Base-by-base conservation (phyloP, 2,329 filamentous ascomycete genomes). In the Cladosporium halotolerans region DNA sequence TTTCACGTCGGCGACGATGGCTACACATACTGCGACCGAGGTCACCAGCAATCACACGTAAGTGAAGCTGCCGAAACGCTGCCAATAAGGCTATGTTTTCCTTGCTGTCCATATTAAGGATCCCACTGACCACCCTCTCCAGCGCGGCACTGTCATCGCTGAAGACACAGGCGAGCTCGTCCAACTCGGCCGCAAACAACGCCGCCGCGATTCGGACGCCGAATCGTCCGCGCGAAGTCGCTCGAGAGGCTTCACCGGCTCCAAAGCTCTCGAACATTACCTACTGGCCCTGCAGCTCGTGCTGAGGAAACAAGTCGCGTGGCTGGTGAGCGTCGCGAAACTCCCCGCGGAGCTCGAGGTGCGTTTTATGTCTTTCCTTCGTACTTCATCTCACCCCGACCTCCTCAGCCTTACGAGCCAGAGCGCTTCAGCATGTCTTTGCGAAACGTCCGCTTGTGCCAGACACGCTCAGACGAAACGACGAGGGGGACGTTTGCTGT, bases 251-350 rank as follows among this genome's bases (percentile, higher is more conserved):
- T 76, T 77, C 62, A 74, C 68, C 5, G 91, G 91, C 40, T 75
- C 80, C 44, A 78, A 82, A 50, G 92, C 86, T 11, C 82, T 84
- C 58, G 82, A 86, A 58, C 79, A 96, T 19, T 96, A 88, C 67
- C 76, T 97, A 34, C 86, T 95, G 66, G 86, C 83, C 58, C 80
- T 95, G 55, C 92, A 97, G 70, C 75, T 96, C 32, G 79, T 97
- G 45, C 73, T 99, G 28, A 83, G 90, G 67, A 88, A 86, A 65
- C 92, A 97, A 73, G 73, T 89, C 13, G 72, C 81, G 64, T 91
- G 85, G 77, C 75, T 97, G 31, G 74, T 95, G 11, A 73, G 80
- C 18, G 73, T 77, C 5, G 83, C 84, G 66, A 79, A 80, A 0
- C 78, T 93, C 45, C 84, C 85, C 1, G 69, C 75, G 4, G 86